Evolutionary conservation across 495 filamentous ascomycete genomes (phyloP), one percentile per base, ranked within the genome.

Genomic region (Aspergillus wentii): DNA sequence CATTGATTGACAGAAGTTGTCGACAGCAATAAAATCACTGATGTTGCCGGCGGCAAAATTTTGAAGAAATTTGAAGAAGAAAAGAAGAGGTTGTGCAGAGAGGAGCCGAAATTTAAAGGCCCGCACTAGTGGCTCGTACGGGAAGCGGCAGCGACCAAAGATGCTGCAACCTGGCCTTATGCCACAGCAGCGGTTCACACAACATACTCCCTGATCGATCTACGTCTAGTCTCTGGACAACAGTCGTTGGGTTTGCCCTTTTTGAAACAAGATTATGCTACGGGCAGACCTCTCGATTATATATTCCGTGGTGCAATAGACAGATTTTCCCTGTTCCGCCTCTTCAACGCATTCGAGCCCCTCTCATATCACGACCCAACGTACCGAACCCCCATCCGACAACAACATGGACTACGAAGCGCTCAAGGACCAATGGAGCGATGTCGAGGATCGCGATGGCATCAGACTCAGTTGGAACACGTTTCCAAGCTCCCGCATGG

Each of bases 401-500:
- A 39, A 38, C 57, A 78, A 54, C 38, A 86, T 85, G 81, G 84
- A 87, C 58, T 85, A 79, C 68, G 83, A 88, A 49, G 71, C 72
- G 37, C 61, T 95, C 49, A 99, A 99, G 70, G 94, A 97, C 64
- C 84, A 88, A 71, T 99, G 94, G 94, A 86, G 85, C 52, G 89
- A 94, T 62, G 80, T 94, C 41, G 94, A 99, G 70, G 94, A 99
- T 48, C 80, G 88, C 31, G 94, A 99, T 83, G 94, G 94, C 38
- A 77, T 97, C 56, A 80, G 94, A 53, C 78, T 99, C 39, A 96
- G 92, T 66, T 99, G 94, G 94, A 99, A 99, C 59, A 94, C 94
- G 25, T 96, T 99, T 64, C 94, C 94, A 40, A 95, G 91, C 72
- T 86, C 90, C 59, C 90, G 94, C 57, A 95, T 99, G 85, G 88